These are phyloP conservation scores for Shiraia sp. DNA, from an alignment of 2,329 filamentous ascomycete species.

Conservation along the genomic window DNA sequence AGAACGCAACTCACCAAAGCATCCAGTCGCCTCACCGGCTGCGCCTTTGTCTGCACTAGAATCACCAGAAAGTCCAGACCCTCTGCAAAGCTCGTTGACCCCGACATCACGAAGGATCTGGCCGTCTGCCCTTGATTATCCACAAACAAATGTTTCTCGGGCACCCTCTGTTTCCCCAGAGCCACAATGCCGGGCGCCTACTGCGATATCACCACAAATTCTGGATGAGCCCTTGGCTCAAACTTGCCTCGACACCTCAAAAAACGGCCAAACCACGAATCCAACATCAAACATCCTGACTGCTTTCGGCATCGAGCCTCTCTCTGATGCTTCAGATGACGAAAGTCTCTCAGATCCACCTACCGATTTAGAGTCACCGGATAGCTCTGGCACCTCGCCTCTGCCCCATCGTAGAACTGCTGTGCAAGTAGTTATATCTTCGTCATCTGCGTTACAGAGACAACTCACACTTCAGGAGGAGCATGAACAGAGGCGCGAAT, in stretches of 20 bases:
- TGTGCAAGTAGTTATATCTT: slow-evolving; percentile 37
- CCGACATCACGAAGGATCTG: slow-evolving; percentile 4
- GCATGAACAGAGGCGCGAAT: slow-evolving; percentile 32
- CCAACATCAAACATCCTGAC: slow-evolving; percentile 15
- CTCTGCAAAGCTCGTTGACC: slow-evolving; percentile 23
- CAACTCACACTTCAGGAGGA: slow-evolving; percentile 10
- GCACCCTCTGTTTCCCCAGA: slow-evolving; percentile 8
- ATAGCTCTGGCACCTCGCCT: slow-evolving; percentile 13
- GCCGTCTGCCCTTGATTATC: slow-evolving; percentile 10
- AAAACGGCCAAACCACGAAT: not conserved
- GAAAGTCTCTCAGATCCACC: slow-evolving; percentile 31
- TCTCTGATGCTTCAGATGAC: slow-evolving; percentile 29
- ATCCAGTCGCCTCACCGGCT: slow-evolving; percentile 24
- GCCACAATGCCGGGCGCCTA: slow-evolving; percentile 6
- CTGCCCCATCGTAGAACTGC: slow-evolving; percentile 30
- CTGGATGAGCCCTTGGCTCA: not conserved
- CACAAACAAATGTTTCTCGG: slow-evolving; percentile 4
- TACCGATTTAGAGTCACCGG: slow-evolving; percentile 22
- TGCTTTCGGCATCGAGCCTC: slow-evolving; percentile 22
- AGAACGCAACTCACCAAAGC: slow-evolving; percentile 12
- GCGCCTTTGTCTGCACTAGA: slow-evolving; percentile 15
- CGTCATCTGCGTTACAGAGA: slow-evolving; percentile 19
- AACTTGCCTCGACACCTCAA: not conserved
- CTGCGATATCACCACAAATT: slow-evolving; percentile 8
- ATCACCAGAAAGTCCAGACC: slow-evolving; percentile 37